Evolutionary conservation across 2,329 filamentous ascomycete genomes (phyloP).

Genomic region (Chrysosporium queenslandicum): DNA sequence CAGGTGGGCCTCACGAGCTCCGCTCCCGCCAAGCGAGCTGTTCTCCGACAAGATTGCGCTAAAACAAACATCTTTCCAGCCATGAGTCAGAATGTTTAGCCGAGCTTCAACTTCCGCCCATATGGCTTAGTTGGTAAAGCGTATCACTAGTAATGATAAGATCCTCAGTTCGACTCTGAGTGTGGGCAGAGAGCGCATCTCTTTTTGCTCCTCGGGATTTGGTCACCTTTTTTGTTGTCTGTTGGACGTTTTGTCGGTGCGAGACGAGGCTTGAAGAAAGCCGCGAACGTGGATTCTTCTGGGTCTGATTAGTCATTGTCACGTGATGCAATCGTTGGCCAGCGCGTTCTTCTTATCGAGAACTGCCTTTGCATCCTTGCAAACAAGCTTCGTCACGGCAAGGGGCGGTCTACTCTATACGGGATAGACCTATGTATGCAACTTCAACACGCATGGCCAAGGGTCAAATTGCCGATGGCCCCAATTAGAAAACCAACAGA

Average conservation of each 20-base stretch:
- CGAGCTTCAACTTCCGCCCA: slow-evolving; percentile 17
- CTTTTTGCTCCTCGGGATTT: slow-evolving; percentile 7
- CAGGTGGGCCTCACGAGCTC: neutral
- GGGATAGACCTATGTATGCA: too few relatives aligned
- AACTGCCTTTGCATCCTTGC: too few relatives aligned
- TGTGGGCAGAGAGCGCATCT: slow-evolving; percentile 21
- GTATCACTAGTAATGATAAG: slow-evolving; percentile 33
- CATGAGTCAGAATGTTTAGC: neutral
- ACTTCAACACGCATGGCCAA: too few relatives aligned
- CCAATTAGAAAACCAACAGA: too few relatives aligned
- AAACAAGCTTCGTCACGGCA: too few relatives aligned
- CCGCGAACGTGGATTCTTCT: too few relatives aligned
- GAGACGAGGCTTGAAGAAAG: too few relatives aligned
- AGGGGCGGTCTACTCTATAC: too few relatives aligned
- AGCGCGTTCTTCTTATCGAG: too few relatives aligned
- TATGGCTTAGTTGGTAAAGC: slow-evolving; percentile 31
- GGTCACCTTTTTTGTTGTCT: neutral
- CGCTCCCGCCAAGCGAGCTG: neutral
- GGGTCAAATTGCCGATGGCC: too few relatives aligned
- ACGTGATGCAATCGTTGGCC: too few relatives aligned
- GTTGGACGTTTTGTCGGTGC: neutral
- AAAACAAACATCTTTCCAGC: neutral
- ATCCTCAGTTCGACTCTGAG: slow-evolving; percentile 30
- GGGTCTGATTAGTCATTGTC: too few relatives aligned
- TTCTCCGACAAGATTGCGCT: slow-evolving; percentile 37